These are phyloP conservation scores for Vitis hybrid DNA, from an alignment of 177 flowering plant species.

Conservation along the genomic window DNA sequence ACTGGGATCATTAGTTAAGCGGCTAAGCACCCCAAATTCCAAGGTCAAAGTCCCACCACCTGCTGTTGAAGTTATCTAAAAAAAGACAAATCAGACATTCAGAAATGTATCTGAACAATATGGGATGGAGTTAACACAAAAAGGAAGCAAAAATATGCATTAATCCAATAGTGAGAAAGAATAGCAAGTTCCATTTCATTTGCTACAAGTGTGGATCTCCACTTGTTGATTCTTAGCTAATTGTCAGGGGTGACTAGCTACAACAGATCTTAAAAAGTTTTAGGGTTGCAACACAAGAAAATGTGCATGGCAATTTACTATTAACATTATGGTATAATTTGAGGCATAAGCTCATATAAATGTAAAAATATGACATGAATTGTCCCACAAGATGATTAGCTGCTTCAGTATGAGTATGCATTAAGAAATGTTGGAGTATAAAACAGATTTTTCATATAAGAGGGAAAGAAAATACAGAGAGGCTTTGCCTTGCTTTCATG, in stretches of 20 bases:
- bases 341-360: background rate
- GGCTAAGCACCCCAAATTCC: conserved; percentile 95
- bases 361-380: background rate
- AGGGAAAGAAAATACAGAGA: conserved; percentile 27
- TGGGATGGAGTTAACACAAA: background rate
- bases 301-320: no score
- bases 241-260: no score
- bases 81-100: conserved; percentile 16
- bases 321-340: background rate
- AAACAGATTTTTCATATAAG: background rate
- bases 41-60: conserved; percentile 99
- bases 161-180: no score
- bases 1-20: conserved; percentile 91
- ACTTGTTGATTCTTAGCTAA: no score
- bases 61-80: conserved; percentile 96
- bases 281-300: no score
- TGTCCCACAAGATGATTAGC: no score
- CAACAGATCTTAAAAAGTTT: no score
- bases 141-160: background rate
- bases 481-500: conserved; percentile 93
- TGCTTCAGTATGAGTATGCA: no score
- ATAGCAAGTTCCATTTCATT: no score
- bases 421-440: background rate
- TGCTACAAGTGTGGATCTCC: no score
- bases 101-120: background rate